Conservation (phyloP, 768 basidiomycete species). For the Lactarius indigo region DNA sequence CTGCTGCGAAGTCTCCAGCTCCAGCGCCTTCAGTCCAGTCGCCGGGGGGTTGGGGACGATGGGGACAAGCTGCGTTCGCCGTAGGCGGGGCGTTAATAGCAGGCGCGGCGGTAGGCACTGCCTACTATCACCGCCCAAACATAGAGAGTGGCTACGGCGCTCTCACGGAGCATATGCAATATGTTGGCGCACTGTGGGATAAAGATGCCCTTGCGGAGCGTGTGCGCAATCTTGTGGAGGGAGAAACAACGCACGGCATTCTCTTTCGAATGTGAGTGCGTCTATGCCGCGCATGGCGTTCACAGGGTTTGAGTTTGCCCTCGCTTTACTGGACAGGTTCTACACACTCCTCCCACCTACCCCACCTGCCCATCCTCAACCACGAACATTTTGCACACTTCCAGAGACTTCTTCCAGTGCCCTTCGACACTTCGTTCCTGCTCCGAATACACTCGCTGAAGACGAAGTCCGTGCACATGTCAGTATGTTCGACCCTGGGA, state of each 20-base stretch:
- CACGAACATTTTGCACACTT: conserved; percentile 76
- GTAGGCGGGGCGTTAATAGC: conserved; percentile 74
- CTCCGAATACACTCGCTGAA: conserved; percentile 59
- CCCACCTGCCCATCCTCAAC: conserved; percentile 49
- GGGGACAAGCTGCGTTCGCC: conserved; percentile 67
- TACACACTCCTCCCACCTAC: conserved; percentile 74
- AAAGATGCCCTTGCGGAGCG: conserved; percentile 57
- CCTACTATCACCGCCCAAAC: conserved; percentile 78
- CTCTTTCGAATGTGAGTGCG: conserved; percentile 66
- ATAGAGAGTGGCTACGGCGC: conserved; percentile 65
- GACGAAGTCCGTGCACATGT: conserved; percentile 86
- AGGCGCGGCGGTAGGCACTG: conserved; percentile 79
- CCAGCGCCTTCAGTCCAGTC: conserved; percentile 16
- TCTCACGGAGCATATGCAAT: conserved; percentile 88
- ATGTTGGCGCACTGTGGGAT: conserved; percentile 84
- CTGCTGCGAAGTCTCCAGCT: conserved; percentile 30
- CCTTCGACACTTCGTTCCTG: conserved; percentile 55
- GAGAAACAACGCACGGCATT: conserved; percentile 60
- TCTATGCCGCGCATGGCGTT: background rate
- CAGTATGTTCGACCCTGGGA: conserved; percentile 77
- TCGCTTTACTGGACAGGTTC: conserved; percentile 47
- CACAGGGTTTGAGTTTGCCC: background rate
- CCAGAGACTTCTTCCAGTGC: conserved; percentile 50
- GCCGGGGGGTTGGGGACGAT: conserved; percentile 50
- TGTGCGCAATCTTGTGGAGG: conserved; percentile 56